Evolutionary conservation across 2,329 filamentous ascomycete genomes (phyloP), one percentile per base, ranked within the genome.

Genomic region (Niveomyces coronatus): DNA sequence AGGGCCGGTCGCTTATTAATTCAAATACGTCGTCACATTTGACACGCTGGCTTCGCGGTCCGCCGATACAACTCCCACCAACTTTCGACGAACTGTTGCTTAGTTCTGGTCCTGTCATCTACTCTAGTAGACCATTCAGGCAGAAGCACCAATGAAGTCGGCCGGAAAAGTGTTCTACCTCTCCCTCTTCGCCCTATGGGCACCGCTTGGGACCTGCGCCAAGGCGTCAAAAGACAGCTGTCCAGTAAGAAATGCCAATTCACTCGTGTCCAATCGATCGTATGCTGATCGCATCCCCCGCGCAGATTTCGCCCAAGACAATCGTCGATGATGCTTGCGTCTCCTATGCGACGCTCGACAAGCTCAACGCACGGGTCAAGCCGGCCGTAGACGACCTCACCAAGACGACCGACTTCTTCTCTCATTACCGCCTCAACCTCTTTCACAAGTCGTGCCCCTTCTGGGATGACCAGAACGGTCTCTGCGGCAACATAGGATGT

Each of bases 401-500:
- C 0, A 76, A 76, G 50, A 78, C 83, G 37, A 94, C 89, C 58
- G 91, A 98, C 62, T 98, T 95, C 72, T 98, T 98, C 64, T 89
- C 89, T 37, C 87, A 96, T 62, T 98, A 96, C 65, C 82, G 91
- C 41, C 67, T 98, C 31, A 96, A 95, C 58, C 73, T 98, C 15
- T 98, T 86, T 62, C 83, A 93, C 61, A 94, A 91, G 61, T 78
- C 76, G 62, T 98, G 91, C 54, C 91, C 91, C 0, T 98, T 96
- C 58, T 98, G 91, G 89, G 76, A 80, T 54, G 91, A 98, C 58
- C 81, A 87, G 44, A 82, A 83, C 60, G 85, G 85, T 58, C 85
- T 95, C 72, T 98, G 91, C 61, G 91, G 88, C 47, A 98, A 98
- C 62, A 87, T 94, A 50, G 91, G 88, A 15, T 98, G 91, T 57